phyloP scores from a whole-genome alignment of 1,284 basidiomycete genomes.

The Neolentinus lepideus region DNA sequence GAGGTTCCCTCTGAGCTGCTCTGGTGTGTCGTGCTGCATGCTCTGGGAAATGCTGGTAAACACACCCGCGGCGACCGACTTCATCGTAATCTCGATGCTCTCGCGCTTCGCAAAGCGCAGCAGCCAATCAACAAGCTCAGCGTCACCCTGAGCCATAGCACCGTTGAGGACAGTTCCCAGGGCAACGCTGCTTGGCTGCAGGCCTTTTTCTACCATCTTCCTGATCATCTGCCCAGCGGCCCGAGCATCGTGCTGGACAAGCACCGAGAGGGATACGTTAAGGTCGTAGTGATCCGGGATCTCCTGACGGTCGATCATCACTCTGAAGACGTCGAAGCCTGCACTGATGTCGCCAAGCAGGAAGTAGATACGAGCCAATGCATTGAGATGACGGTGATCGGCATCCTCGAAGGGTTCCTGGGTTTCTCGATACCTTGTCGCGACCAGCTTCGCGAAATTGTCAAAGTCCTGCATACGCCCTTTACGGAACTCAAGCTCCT shows the following conservation, averaged over 20 bases:
- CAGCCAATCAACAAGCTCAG: constrained; percentile 35
- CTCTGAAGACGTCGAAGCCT: constrained; percentile 40
- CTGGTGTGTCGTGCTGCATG: constrained; percentile 12
- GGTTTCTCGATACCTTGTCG: constrained; percentile 32
- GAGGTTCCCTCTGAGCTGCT: neutral
- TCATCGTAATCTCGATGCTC: constrained; percentile 36
- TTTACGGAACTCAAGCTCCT: constrained; percentile 5
- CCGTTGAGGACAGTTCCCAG: constrained; percentile 56
- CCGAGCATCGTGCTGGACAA: constrained; percentile 42
- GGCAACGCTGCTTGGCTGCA: constrained; percentile 43
- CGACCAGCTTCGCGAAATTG: constrained; percentile 38
- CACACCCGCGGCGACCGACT: constrained; percentile 17
- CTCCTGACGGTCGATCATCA: constrained; percentile 39
- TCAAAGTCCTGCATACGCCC: constrained; percentile 23
- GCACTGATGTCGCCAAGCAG: constrained; percentile 41
- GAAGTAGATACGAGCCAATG: constrained; percentile 55
- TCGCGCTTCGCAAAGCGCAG: constrained; percentile 28
- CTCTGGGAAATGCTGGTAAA: constrained; percentile 28
- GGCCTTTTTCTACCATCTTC: constrained; percentile 38
- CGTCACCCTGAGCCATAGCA: constrained; percentile 38
- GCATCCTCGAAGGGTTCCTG: constrained; percentile 42
- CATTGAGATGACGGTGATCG: constrained; percentile 44
- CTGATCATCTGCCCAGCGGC: constrained; percentile 38
- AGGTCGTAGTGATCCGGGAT: constrained; percentile 55
- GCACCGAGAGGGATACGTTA: constrained; percentile 49